Conservation (phyloP, 306 rosid genomes). For the Sicyos edulis region DNA sequence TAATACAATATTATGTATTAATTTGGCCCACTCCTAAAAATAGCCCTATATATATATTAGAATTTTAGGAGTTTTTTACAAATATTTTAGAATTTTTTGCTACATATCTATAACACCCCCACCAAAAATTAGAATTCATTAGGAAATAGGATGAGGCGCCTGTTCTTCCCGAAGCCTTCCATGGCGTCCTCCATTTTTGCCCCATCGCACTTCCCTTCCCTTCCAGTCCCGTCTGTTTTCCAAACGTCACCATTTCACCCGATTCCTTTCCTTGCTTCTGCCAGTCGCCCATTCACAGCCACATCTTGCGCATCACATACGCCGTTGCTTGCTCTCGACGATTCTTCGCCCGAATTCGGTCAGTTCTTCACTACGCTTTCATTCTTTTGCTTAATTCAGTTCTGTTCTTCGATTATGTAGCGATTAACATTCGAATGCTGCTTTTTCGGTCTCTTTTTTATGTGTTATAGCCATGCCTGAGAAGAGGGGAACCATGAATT, state of each 20-base stretch:
- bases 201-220: constrained; percentile 20
- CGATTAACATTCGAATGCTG: neutral
- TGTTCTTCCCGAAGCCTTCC: constrained; percentile 29
- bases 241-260: constrained; percentile 22
- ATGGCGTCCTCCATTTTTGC: constrained; percentile 19
- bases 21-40: too few species aligned
- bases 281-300: constrained; percentile 38
- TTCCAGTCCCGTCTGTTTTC: constrained; percentile 25
- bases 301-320: constrained; percentile 23
- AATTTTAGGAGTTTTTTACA: too few species aligned
- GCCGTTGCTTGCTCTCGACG: constrained; percentile 28
- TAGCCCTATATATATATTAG: too few species aligned
- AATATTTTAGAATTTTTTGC: too few species aligned
- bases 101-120: too few species aligned
- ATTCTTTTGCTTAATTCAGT: neutral
- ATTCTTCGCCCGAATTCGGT: constrained; percentile 35
- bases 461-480: constrained; percentile 25
- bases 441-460: neutral
- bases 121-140: too few species aligned
- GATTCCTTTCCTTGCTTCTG: constrained; percentile 26
- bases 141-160: constrained; percentile 38
- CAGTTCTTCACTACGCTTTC: neutral
- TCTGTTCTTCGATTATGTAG: neutral
- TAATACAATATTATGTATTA: too few species aligned
- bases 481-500: constrained; percentile 20